Base-by-base conservation (phyloP, 2,329 filamentous ascomycete genomes). In the Alternaria brassicae region DNA sequence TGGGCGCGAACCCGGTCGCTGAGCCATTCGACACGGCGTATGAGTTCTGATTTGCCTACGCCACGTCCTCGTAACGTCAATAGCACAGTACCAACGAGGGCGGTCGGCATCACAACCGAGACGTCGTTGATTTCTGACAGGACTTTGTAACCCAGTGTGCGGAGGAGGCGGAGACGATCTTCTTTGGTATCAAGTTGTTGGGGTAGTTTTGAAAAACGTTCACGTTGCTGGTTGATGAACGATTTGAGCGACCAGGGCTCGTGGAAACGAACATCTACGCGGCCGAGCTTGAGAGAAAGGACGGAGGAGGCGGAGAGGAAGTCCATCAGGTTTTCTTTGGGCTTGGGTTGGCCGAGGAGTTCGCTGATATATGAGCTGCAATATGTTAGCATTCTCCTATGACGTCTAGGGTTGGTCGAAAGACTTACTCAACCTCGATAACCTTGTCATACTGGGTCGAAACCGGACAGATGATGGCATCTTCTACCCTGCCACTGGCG, bases 401-500 rank as follows among this genome's bases (percentile, higher is more conserved):
- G n/a, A 13, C 7, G 13, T 10, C 6, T n/a, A 28, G 5, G 28
- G 12, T 12, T 42, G 45, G 1, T 8, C 8, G 17, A 4, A 32
- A 21, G 3, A 63, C 70, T 36, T 66, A 72, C 71, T 77, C 73
- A 12, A 96, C 97, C 78, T 99, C 95, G 60, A 99, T 96, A 56
- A 99, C 95, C 75, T 98, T 99, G 82, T 99, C 95, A 74, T 99
- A 99, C 75, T 99, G 95, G 0, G 93, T 97, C 77, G 91, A 96
- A 44, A 99, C 95, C 0, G 95, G 95, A 69, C 94, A 97, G 52
- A 99, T 92, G 40, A 97, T 91, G 30, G 92, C 89, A 77, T 99
- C 95, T 45, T 96, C 84, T 0, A 97, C 93, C 6, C 93, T 86
- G 0, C 93, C 93, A 0, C 92, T 96, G 6, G 97, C 81, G 13